Conservation (phyloP, 768 basidiomycete genomes). For the Agaricus sinodeliciosus region DNA sequence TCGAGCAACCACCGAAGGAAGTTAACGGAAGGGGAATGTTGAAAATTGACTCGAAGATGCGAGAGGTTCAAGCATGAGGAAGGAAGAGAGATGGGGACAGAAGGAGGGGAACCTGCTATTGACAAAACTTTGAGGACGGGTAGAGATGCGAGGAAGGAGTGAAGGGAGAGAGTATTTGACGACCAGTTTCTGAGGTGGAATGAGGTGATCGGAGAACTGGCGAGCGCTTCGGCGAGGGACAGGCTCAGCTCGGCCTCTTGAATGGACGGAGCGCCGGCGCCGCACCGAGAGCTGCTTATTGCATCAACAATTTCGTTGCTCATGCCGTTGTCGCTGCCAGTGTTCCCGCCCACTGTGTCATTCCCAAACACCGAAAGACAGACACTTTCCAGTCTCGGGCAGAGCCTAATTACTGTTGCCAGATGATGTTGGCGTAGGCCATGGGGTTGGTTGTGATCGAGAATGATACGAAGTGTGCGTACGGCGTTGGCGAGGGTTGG, state of each 20-base stretch:
- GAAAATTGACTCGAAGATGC: conserved; percentile 58
- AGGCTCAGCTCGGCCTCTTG: conserved; percentile 37
- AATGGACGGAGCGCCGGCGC: conserved; percentile 34
- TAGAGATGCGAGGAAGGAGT: conserved; percentile 61
- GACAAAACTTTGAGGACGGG: conserved; percentile 48
- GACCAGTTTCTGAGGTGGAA: conserved; percentile 72
- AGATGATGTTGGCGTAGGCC: conserved; percentile 50
- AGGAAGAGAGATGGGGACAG: conserved; percentile 36
- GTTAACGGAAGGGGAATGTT: conserved; percentile 51
- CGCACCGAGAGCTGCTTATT: conserved; percentile 39
- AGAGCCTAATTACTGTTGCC: conserved; percentile 48
- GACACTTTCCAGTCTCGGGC: conserved; percentile 53
- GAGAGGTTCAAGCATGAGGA: conserved; percentile 27
- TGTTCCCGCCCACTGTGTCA: neutral
- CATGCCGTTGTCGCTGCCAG: conserved; percentile 16
- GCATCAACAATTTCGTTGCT: conserved; percentile 39
- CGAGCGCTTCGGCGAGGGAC: conserved; percentile 30
- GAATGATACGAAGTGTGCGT: conserved; percentile 41
- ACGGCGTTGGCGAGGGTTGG: conserved; percentile 48
- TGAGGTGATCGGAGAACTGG: conserved; percentile 46
- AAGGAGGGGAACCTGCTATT: conserved; percentile 50
- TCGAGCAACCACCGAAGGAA: conserved; percentile 68
- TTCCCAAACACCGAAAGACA: conserved; percentile 54
- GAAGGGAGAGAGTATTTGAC: conserved; percentile 46
- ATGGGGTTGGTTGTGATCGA: conserved; percentile 66